These are phyloP conservation scores for Fusarium robinianum DNA, from an alignment of 2,329 filamentous ascomycete species.

Conservation along the genomic window DNA sequence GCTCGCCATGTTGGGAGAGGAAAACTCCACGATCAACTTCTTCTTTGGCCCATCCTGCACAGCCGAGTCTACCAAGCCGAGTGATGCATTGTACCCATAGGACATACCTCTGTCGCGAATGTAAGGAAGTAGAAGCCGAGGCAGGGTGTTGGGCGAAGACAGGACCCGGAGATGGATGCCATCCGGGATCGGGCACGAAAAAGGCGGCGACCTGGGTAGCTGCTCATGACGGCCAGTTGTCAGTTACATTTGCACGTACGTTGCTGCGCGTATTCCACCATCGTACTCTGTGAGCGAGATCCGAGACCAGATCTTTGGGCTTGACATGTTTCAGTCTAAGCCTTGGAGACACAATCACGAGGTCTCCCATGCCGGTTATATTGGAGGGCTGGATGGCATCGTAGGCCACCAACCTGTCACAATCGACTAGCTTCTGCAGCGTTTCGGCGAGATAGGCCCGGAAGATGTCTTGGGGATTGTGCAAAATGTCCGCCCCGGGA, in stretches of 20 bases:
- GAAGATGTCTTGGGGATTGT: conserved; percentile 36
- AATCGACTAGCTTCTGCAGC: conserved; percentile 24
- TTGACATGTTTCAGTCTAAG: conserved; percentile 24
- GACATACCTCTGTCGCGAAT: conserved; percentile 25
- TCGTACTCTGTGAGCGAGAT: conserved; percentile 29
- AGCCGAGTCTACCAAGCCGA: conserved; percentile 20
- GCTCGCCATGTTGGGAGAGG: conserved; percentile 74
- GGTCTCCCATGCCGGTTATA: conserved; percentile 32
- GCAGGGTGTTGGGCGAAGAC: conserved; percentile 30
- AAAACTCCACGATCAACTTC: conserved; percentile 70
- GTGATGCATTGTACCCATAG: conserved; percentile 29
- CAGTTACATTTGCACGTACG: conserved; percentile 7
- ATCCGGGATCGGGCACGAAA: conserved; percentile 28
- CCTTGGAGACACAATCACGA: conserved; percentile 33
- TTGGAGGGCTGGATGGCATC: conserved; percentile 37
- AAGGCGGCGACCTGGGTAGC: conserved; percentile 30
- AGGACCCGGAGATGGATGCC: conserved; percentile 33
- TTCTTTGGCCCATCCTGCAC: conserved; percentile 15
- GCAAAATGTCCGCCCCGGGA: conserved; percentile 29
- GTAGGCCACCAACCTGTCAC: conserved; percentile 30
- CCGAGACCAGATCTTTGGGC: conserved; percentile 23
- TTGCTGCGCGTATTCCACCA: background rate
- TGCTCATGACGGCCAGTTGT: conserved; percentile 6
- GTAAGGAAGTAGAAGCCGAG: conserved; percentile 28
- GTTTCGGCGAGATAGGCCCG: conserved; percentile 33